Conservation (phyloP, 345 rosid species). For the Noccaea caerulescens region DNA sequence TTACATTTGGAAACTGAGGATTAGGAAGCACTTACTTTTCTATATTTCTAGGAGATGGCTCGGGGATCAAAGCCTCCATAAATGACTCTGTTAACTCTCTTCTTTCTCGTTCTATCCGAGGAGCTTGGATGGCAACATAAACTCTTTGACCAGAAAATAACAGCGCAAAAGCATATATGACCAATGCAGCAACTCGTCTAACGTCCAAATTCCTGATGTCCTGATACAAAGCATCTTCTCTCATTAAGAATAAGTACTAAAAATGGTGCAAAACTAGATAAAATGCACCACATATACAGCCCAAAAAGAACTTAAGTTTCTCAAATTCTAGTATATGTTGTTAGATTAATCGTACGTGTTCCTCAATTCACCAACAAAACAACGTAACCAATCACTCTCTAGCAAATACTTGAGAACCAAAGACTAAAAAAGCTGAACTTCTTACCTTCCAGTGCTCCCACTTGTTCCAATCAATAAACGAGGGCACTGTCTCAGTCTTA, state of each 20-base stretch:
- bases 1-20: constrained; percentile 17
- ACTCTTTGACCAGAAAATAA: constrained; percentile 66
- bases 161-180: constrained; percentile 62
- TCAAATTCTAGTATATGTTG: background rate
- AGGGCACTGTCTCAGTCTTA: constrained; percentile 57
- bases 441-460: constrained; percentile 90
- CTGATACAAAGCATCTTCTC: constrained; percentile 51
- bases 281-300: background rate
- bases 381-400: background rate
- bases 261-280: background rate
- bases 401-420: constrained; percentile 11
- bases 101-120: constrained; percentile 59
- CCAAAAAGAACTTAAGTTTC: background rate
- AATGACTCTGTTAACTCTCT: constrained; percentile 81
- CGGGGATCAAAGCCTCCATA: constrained; percentile 97
- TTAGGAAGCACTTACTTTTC: constrained; percentile 54
- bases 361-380: constrained; percentile 4
- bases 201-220: constrained; percentile 78
- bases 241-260: background rate
- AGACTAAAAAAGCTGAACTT: background rate
- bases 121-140: constrained; percentile 70
- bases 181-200: constrained; percentile 60
- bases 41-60: constrained; percentile 79
- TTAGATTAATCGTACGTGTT: constrained; percentile 10
- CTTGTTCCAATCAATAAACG: constrained; percentile 71